phyloP scores from a whole-genome alignment of 1,284 basidiomycete genomes.

The Apiotrichum laibachii region DNA sequence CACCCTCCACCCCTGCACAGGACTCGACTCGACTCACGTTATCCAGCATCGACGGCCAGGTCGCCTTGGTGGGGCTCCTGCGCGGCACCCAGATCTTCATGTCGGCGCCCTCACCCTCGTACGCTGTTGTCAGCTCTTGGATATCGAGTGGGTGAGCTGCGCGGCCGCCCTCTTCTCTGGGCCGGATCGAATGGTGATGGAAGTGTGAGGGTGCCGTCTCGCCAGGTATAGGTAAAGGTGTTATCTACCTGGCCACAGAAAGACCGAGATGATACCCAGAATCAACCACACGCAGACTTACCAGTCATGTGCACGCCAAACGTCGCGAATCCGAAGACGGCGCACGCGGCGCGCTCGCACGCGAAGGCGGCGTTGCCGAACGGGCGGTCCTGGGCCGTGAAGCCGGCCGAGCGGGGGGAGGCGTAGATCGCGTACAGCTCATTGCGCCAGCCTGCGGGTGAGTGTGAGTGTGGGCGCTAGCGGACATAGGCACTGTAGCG shows the following conservation, averaged over 20 bases:
- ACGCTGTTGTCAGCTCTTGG: constrained; percentile 28
- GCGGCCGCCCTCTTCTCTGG: too few relatives aligned
- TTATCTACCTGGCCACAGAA: too few relatives aligned
- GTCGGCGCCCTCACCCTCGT: constrained; percentile 45
- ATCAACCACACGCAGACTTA: too few relatives aligned
- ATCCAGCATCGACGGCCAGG: constrained; percentile 56
- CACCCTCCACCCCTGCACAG: too few relatives aligned
- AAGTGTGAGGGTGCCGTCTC: too few relatives aligned
- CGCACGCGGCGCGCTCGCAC: constrained; percentile 76
- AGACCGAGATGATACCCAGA: too few relatives aligned
- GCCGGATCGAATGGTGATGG: too few relatives aligned
- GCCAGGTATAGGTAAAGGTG: too few relatives aligned
- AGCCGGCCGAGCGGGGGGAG: constrained; percentile 56
- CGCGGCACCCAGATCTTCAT: constrained; percentile 82
- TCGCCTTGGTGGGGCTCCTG: constrained; percentile 79
- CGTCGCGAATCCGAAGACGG: constrained; percentile 84
- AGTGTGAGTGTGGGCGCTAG: not conserved
- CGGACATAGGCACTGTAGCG: not conserved
- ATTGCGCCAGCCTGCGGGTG: constrained; percentile 64
- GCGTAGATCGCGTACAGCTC: constrained; percentile 81
- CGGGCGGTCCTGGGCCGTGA: constrained; percentile 42
- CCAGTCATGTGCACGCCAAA: constrained; percentile 57
- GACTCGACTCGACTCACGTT: constrained; percentile 17
- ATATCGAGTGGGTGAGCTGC: too few relatives aligned
- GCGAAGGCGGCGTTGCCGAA: constrained; percentile 70